Evolutionary conservation across 345 rosid genomes (phyloP), one percentile per base, ranked within the genome.

Genomic region (Crucihimalaya himalaica): DNA sequence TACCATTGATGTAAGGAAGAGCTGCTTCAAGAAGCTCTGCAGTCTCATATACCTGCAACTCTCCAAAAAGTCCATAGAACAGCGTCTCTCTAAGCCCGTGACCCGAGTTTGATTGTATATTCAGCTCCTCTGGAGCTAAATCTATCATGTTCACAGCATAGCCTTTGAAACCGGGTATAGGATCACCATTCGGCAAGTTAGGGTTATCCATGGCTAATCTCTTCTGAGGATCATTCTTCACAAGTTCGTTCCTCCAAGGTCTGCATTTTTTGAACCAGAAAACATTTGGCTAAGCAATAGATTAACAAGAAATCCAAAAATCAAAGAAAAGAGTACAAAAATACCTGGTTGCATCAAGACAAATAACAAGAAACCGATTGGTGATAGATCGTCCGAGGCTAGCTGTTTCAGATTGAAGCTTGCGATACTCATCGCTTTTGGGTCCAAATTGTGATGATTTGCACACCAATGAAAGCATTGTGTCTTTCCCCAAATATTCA

Each of bases 391-490:
- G 70, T 71, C 83, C 86, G 21, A 66, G 81, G n/a, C 69, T 75
- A 42, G 78, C 74, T 66, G 83, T 86, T 81, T 45, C 80, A n/a
- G 87, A 79, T 21, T 83, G 79, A 62, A 87, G 60, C 43, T 65
- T 88, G 6, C 3, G 15, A 80, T 85, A 83, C 61, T 82, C 81
- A 63, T 61, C 73, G 47, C 88, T 86, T 6, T 67, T 70, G 6
- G 45, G 65, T n/a, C 60, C 63, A 78, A 80, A 83, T 21, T 28
- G 46, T 75, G 84, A 75, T 8, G 95, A 81, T 77, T 77, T 84
- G 74, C 88, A 87, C 12, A 87, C 91, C 53, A 87, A 57, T 8
- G 89, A 88, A 4, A 89, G 85, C 95, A 87, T 86, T 64, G 82
- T 84, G 73, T 85, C 91, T 82, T 87, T 79, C 6, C 91, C 93